Percentiles rank a stretch among this genome's conserved stretches.
phyloP scores from a whole-genome alignment of 2,329 filamentous ascomycete species.

The Exophiala calicioides region DNA sequence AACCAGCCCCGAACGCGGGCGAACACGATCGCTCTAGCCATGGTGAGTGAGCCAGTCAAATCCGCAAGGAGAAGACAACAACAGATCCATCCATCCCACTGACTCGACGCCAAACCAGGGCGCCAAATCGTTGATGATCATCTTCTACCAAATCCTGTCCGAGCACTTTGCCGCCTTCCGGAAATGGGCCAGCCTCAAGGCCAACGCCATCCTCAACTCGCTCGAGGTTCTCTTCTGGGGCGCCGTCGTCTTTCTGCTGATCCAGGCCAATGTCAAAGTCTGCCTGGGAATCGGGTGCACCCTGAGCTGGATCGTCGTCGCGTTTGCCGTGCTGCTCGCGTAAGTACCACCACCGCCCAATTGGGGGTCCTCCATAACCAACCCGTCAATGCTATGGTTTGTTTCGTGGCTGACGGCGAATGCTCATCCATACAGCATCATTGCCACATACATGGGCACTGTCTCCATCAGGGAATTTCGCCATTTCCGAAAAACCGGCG shows the following conservation, averaged over 20 bases:
- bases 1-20: constrained; percentile 13
- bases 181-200: not conserved
- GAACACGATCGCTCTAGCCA: constrained; percentile 11
- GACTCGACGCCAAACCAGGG: too few relatives aligned
- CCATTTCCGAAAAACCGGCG: too few relatives aligned
- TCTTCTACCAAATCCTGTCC: not conserved
- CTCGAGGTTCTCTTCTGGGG: not conserved
- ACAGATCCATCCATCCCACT: too few relatives aligned
- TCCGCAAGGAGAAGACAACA: too few relatives aligned
- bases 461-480: too few relatives aligned
- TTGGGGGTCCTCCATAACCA: too few relatives aligned
- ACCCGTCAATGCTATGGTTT: too few relatives aligned
- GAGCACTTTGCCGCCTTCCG: not conserved
- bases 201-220: not conserved
- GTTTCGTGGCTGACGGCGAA: too few relatives aligned
- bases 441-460: too few relatives aligned
- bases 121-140: not conserved
- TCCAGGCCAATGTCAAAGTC: not conserved
- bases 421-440: too few relatives aligned
- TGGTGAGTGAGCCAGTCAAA: too few relatives aligned
- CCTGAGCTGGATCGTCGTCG: not conserved
- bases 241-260: not conserved
- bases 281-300: not conserved
- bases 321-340: not conserved
- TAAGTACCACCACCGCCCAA: too few relatives aligned